Conservation (phyloP, 2,329 filamentous ascomycete species). For the Sporothrix luriei region DNA sequence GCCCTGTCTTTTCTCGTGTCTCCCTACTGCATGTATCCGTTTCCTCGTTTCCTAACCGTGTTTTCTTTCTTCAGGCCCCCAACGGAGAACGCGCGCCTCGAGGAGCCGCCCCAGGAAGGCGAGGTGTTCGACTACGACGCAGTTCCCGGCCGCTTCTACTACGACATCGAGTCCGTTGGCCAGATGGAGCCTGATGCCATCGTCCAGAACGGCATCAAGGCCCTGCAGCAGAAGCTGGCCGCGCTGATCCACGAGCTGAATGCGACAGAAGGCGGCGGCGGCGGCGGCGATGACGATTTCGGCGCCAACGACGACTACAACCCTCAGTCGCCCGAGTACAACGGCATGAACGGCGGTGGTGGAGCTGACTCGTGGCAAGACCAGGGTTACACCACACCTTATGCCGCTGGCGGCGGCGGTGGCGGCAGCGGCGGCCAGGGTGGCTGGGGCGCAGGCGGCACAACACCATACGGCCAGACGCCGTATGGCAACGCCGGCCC, state of each 20-base stretch:
- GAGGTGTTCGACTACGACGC: conserved; percentile 91
- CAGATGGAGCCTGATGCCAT: conserved; percentile 88
- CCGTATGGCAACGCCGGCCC: conserved; percentile 56
- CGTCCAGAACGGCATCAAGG: conserved; percentile 83
- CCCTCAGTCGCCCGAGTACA: conserved; percentile 67
- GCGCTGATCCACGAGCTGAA: conserved; percentile 61
- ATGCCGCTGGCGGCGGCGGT: conserved; percentile 57
- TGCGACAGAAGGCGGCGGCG: conserved; percentile 49
- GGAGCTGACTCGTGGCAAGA: conserved; percentile 54
- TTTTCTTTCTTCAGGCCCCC: conserved; percentile 63
- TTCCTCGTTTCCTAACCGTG: neutral
- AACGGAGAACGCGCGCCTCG: conserved; percentile 76
- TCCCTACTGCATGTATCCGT: neutral
- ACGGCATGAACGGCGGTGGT: conserved; percentile 55
- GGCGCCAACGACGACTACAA: conserved; percentile 52
- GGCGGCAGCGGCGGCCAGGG: conserved; percentile 61
- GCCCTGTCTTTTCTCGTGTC: too few relatives aligned
- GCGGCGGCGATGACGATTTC: conserved; percentile 51
- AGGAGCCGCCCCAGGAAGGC: conserved; percentile 77
- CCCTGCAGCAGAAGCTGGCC: conserved; percentile 88
- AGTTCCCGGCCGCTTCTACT: conserved; percentile 82
- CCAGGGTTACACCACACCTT: conserved; percentile 71
- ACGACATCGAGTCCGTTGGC: conserved; percentile 87
- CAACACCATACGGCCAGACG: conserved; percentile 51
- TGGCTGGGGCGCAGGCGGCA: conserved; percentile 63